Base-by-base conservation (phyloP, 768 basidiomycete species). In the Leucosporidium yakuticum region DNA sequence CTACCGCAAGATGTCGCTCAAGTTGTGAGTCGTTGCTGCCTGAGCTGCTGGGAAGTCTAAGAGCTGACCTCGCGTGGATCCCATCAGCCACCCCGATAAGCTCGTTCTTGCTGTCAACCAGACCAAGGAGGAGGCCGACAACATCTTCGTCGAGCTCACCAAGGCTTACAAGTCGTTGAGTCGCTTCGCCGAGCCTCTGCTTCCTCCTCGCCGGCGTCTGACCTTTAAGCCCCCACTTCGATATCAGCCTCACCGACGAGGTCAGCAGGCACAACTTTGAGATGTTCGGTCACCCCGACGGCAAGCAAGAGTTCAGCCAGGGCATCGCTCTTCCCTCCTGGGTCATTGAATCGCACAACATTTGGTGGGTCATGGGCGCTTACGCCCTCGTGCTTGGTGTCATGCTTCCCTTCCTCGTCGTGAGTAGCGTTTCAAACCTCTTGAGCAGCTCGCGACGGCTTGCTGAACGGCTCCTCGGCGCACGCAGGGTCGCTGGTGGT, bases 141-240 rank as follows among this genome's bases (percentile, higher is more conserved):
- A 86, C 62, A 85, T 85, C 67, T 99, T 96, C 78, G 90, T 98
- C 27, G 85, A 90, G 27, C 82, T 99, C 49, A 98, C 96, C 12
- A 99, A 98, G 78, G 96, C 96, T 5, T 99, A 99, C 81, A 99
- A 99, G 82, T 81, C 95, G 85, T 90, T n/a, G 65, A 68, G 88
- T 79, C 27, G 1, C 27, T 32, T 0, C 36, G 27, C 15, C 56
- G 8, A 20, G 23, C 12, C 47, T 6, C 4, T 20, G 17, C 19
- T 25, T 32, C 20, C 21, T 54, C 14, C 61, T 57, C n/a, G 50
- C 64, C 29, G 6, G 11, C 23, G 27, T 17, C 25, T 27, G 44
- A 29, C 44, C 27, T 29, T 47, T 15, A 53, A 65, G 60, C 60
- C 60, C 23, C 34, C 31, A 15, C 59, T 20, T 25, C 55, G 0